phyloP scores from a whole-genome alignment of 164 flowering plant species.

The Chimonanthus praecox region DNA sequence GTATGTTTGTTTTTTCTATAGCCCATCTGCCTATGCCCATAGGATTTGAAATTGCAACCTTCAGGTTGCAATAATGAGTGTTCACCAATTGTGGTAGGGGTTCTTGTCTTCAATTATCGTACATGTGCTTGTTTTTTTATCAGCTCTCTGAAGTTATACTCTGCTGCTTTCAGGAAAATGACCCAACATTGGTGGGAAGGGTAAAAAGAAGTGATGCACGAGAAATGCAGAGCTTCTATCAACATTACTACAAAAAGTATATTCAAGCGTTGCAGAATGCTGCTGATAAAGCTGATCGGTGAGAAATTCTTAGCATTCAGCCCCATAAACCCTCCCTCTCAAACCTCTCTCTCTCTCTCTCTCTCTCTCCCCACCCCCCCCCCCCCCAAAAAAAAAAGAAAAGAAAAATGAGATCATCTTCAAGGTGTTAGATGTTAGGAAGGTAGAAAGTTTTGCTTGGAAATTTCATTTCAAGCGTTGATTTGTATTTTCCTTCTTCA shows the following conservation, averaged over 20 bases:
- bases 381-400: too few species aligned
- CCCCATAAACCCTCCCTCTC: too few species aligned
- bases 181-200: conserved; percentile 62
- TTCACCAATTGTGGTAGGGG: background rate
- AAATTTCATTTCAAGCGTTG: background rate
- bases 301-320: conserved; percentile 5
- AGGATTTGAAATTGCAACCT: background rate
- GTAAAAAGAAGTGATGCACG: conserved; percentile 88
- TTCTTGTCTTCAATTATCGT: too few species aligned
- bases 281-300: conserved; percentile 96
- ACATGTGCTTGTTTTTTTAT: too few species aligned
- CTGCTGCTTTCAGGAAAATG: conserved; percentile 65
- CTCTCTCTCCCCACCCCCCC: too few species aligned
- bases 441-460: background rate
- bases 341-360: too few species aligned
- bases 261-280: conserved; percentile 90
- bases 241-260: conserved; percentile 90
- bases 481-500: background rate
- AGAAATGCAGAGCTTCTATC: conserved; percentile 98
- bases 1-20: too few species aligned
- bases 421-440: background rate
- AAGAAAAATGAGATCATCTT: too few species aligned
- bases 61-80: background rate
- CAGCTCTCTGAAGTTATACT: too few species aligned
- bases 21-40: too few species aligned